A percentile compares a stretch with the other conserved stretches of the same genome.
Conservation (phyloP, 2,329 filamentous ascomycete species). For the Coleophoma eucalyptorum region DNA sequence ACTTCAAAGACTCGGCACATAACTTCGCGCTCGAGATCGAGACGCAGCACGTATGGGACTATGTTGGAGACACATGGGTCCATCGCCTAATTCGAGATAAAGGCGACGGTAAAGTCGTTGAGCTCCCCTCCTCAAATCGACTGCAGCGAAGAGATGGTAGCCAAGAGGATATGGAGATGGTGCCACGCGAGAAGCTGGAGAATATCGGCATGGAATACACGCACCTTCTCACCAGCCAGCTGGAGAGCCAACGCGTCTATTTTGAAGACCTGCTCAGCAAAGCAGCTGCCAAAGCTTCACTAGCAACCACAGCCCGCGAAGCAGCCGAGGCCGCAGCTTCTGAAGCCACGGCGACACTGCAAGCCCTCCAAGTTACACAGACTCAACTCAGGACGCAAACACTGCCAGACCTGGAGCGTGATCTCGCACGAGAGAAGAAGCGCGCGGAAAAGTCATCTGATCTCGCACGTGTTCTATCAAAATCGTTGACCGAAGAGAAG, state of each 20-base stretch:
- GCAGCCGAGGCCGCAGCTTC: slow-evolving; percentile 49
- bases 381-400: slow-evolving; percentile 43
- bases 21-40: slow-evolving; percentile 90
- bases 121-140: slow-evolving; percentile 56
- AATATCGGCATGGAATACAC: slow-evolving; percentile 93
- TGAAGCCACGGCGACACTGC: slow-evolving; percentile 45
- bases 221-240: slow-evolving; percentile 85
- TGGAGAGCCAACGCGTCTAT: slow-evolving; percentile 89
- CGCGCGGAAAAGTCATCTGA: slow-evolving; percentile 70
- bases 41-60: slow-evolving; percentile 97
- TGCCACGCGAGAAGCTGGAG: slow-evolving; percentile 65
- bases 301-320: slow-evolving; percentile 66
- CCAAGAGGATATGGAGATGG: slow-evolving; percentile 54
- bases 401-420: slow-evolving; percentile 67
- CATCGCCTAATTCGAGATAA: slow-evolving; percentile 94
- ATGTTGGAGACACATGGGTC: slow-evolving; percentile 91
- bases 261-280: slow-evolving; percentile 91
- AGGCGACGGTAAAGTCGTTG: slow-evolving; percentile 86
- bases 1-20: slow-evolving; percentile 87
- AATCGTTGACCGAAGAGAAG: slow-evolving; percentile 82
- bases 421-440: slow-evolving; percentile 63
- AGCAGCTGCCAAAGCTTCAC: slow-evolving; percentile 81
- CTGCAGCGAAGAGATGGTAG: not conserved
- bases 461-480: slow-evolving; percentile 71
- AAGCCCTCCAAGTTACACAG: slow-evolving; percentile 50